phyloP scores from a whole-genome alignment of 1,139 yeast genomes.

The Sugiyamaella pinicola region DNA sequence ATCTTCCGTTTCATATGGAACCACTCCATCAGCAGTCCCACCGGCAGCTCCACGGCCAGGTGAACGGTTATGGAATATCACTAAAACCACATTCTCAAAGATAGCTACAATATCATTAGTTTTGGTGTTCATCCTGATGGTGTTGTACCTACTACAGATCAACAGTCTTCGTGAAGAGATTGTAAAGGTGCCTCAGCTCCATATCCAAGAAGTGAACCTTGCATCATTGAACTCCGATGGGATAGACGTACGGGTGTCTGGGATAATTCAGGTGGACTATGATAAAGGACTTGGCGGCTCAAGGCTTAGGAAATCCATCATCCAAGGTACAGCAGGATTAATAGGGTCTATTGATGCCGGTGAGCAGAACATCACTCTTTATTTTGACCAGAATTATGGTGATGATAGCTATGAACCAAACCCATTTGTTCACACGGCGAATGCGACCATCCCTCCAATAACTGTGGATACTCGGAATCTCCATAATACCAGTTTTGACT shows the following conservation, averaged over 20 bases:
- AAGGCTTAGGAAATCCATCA: slow-evolving; percentile 22
- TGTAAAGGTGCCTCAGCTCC: slow-evolving; percentile 26
- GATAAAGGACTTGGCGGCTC: slow-evolving; percentile 24
- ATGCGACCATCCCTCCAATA: slow-evolving; percentile 32
- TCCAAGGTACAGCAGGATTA: slow-evolving; percentile 22
- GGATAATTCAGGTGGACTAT: slow-evolving; percentile 27
- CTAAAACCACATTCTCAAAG: slow-evolving; percentile 6
- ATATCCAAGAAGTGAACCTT: slow-evolving; percentile 23
- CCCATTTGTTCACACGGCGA: slow-evolving; percentile 27
- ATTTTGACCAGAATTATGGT: slow-evolving; percentile 23
- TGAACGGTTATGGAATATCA: slow-evolving; percentile 9
- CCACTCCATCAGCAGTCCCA: slow-evolving; percentile 4
- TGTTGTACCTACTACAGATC: slow-evolving; percentile 15
- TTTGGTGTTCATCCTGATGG: slow-evolving; percentile 8
- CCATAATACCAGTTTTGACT: slow-evolving; percentile 30
- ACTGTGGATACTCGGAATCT: slow-evolving; percentile 27
- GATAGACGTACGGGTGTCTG: slow-evolving; percentile 26
- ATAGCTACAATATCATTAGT: background rate
- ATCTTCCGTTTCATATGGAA: background rate
- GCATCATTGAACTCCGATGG: slow-evolving; percentile 28
- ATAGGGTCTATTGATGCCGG: slow-evolving; percentile 24
- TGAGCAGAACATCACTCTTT: slow-evolving; percentile 27
- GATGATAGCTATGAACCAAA: slow-evolving; percentile 4
- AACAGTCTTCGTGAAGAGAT: slow-evolving; percentile 30
- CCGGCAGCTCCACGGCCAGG: background rate